A percentile compares a stretch with the other conserved stretches of the same genome.
These are phyloP conservation scores for Nitzschia sp. DNA, from an alignment of 108 stramenopile species.

Conservation along the genomic window DNA sequence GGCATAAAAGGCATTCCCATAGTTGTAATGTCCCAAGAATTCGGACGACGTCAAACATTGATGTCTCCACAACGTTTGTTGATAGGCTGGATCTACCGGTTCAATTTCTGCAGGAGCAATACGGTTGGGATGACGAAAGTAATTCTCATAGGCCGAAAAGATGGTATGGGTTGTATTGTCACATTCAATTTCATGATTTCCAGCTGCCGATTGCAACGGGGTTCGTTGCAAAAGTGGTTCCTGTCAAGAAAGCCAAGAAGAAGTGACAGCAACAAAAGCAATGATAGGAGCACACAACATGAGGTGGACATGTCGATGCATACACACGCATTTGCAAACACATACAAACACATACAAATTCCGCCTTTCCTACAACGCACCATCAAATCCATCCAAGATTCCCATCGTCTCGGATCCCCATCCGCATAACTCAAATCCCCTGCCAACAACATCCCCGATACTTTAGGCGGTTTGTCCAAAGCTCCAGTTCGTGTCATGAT, in stretches of 20 bases:
- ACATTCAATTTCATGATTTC: constrained; percentile 87
- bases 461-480: constrained; percentile 1
- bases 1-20: constrained; percentile 81
- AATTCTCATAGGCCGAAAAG: constrained; percentile 70
- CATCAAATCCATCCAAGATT: constrained; percentile 67
- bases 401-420: constrained; percentile 73
- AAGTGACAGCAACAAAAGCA: neutral
- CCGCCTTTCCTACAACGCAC: neutral
- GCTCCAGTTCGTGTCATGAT: neutral
- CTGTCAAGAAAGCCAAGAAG: neutral
- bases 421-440: constrained; percentile 81
- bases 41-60: constrained; percentile 32
- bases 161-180: constrained; percentile 45
- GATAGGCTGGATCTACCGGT: constrained; percentile 39
- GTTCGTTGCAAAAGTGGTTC: constrained; percentile 44
- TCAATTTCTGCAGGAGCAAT: constrained; percentile 23
- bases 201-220: constrained; percentile 64
- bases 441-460: constrained; percentile 46
- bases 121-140: constrained; percentile 75
- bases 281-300: neutral
- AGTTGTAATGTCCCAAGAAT: constrained; percentile 64
- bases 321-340: neutral
- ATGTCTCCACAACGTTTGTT: constrained; percentile 22
- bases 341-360: neutral
- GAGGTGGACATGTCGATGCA: neutral